phyloP scores from a whole-genome alignment of 176 grass and related monocot genomes.

The Alloteropsis semialata region DNA sequence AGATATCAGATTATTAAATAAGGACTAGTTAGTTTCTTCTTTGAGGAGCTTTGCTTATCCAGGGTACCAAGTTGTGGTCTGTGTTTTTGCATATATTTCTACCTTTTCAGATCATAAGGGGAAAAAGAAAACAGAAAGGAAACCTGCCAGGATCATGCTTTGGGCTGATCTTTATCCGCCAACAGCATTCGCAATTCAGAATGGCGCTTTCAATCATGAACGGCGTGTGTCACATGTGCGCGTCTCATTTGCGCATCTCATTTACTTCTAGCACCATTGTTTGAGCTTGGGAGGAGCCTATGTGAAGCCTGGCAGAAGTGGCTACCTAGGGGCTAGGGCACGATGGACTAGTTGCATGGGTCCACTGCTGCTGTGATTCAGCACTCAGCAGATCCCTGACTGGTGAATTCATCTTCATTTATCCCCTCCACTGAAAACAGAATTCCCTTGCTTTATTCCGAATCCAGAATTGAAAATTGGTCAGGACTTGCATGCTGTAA shows the following conservation, averaged over 20 bases:
- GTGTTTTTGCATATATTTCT: constrained; percentile 21
- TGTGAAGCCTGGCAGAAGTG: background rate
- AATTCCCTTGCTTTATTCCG: background rate
- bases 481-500: background rate
- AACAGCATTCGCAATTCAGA: background rate
- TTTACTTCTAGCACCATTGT: background rate
- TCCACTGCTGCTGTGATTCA: background rate
- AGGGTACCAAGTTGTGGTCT: background rate
- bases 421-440: background rate
- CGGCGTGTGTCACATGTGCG: background rate
- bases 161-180: background rate
- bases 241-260: background rate
- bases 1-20: background rate
- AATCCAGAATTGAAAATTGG: background rate
- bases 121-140: background rate
- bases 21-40: background rate
- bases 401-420: constrained; percentile 1
- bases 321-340: background rate
- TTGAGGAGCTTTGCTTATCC: background rate
- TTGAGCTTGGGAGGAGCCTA: constrained; percentile 1
- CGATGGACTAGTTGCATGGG: background rate
- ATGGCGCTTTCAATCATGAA: background rate
- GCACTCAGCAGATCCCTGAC: background rate
- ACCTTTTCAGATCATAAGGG: background rate
- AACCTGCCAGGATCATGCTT: background rate